These are phyloP conservation scores for Polychytrium aggregatum DNA, from an alignment of 192 early-diverging fungal species.

Conservation along the genomic window DNA sequence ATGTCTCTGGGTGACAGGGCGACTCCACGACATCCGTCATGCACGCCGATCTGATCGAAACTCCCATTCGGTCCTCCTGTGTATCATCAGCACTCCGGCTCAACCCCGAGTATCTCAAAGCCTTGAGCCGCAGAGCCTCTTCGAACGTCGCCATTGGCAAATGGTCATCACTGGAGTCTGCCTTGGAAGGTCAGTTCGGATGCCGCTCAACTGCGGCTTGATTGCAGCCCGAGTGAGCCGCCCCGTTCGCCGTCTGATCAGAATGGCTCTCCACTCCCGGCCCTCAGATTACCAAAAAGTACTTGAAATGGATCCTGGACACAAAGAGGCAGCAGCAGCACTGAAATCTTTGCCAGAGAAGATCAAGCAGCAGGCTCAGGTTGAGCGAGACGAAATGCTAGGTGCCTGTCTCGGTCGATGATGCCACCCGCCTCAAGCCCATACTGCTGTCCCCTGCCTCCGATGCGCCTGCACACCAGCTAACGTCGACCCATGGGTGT, in stretches of 20 bases:
- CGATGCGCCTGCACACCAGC: neutral
- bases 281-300: constrained; percentile 27
- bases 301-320: constrained; percentile 11
- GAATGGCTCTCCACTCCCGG: no score
- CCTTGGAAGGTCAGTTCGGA: constrained; percentile 32
- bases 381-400: constrained; percentile 61
- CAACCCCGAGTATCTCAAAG: constrained; percentile 46
- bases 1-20: neutral
- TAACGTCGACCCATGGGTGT: neutral
- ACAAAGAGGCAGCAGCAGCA: constrained; percentile 18
- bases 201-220: no score
- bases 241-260: no score
- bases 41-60: constrained; percentile 8
- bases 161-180: constrained; percentile 29
- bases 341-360: constrained; percentile 27
- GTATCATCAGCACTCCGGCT: constrained; percentile 33
- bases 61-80: neutral
- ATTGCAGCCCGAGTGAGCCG: no score
- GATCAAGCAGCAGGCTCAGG: constrained; percentile 37
- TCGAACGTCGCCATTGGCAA: constrained; percentile 40
- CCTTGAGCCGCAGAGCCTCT: constrained; percentile 46
- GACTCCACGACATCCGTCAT: constrained; percentile 3
- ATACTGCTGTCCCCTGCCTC: neutral
- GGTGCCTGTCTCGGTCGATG: no score
- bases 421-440: neutral